Evolutionary conservation across 768 basidiomycete genomes (phyloP).

Genomic region (Pisolithus tinctorius): DNA sequence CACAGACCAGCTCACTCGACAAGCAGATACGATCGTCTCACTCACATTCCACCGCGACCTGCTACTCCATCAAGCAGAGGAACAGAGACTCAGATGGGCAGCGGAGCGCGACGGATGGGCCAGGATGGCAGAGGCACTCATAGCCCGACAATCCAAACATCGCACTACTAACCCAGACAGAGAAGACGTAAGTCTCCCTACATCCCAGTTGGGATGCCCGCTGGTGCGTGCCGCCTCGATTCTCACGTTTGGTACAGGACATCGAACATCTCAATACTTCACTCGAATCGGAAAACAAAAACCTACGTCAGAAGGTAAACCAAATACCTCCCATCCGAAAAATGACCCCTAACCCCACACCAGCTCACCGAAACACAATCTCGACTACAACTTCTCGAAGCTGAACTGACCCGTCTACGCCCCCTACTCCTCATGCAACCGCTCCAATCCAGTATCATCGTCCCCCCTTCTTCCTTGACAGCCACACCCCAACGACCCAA

Average conservation of each 20-base stretch:
- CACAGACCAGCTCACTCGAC: slow-evolving; percentile 44
- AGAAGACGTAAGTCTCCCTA: slow-evolving; percentile 36
- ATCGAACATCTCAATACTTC: slow-evolving; percentile 42
- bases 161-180: slow-evolving; percentile 25
- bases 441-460: slow-evolving; percentile 20
- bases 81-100: slow-evolving; percentile 56
- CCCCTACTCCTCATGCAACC: slow-evolving; percentile 67
- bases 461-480: neutral
- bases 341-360: slow-evolving; percentile 6
- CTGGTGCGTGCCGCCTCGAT: neutral
- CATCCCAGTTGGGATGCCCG: neutral
- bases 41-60: slow-evolving; percentile 55
- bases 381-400: slow-evolving; percentile 50
- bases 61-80: slow-evolving; percentile 43
- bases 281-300: slow-evolving; percentile 56
- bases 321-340: neutral
- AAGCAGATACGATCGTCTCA: slow-evolving; percentile 55
- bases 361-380: slow-evolving; percentile 55
- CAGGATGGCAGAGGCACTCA: slow-evolving; percentile 60
- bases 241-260: slow-evolving; percentile 37
- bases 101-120: slow-evolving; percentile 61
- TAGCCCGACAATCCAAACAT: slow-evolving; percentile 40
- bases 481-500: slow-evolving; percentile 16
- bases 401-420: slow-evolving; percentile 57
- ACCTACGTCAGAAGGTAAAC: slow-evolving; percentile 53